A percentile compares a stretch with the other conserved stretches of the same genome.
Conservation (phyloP, 2,329 filamentous ascomycete species). For the Fusarium sp. region DNA sequence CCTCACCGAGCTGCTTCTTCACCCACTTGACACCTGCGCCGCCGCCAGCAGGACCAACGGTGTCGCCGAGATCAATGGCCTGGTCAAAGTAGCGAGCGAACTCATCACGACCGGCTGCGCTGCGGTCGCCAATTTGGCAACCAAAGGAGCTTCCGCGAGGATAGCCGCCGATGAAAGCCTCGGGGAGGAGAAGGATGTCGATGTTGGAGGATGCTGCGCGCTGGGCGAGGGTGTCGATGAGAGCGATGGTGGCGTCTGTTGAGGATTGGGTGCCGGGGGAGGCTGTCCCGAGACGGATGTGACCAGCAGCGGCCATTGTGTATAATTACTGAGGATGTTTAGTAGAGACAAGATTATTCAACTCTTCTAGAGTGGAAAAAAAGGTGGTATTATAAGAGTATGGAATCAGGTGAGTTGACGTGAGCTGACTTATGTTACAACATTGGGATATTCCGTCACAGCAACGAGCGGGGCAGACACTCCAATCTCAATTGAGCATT, state of each 20-base stretch:
- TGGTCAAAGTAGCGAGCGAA: conserved; percentile 84
- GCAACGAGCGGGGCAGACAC: conserved; percentile 34
- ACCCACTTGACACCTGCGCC: conserved; percentile 84
- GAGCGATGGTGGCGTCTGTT: conserved; percentile 72
- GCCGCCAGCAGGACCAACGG: conserved; percentile 67
- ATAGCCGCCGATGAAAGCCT: conserved; percentile 93
- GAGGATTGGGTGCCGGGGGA: conserved; percentile 68
- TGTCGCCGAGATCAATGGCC: conserved; percentile 89
- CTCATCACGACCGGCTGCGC: conserved; percentile 80
- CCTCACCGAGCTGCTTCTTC: conserved; percentile 65
- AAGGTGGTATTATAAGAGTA: conserved; percentile 1
- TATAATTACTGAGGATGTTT: background rate
- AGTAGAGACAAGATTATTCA: background rate
- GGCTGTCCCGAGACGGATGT: conserved; percentile 69
- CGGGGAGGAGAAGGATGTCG: conserved; percentile 88
- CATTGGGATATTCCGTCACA: background rate
- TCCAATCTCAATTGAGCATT: conserved; percentile 7
- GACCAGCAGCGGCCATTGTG: conserved; percentile 41
- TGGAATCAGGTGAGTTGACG: conserved; percentile 7
- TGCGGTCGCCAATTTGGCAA: conserved; percentile 78
- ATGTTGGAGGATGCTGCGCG: conserved; percentile 70
- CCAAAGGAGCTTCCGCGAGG: conserved; percentile 87
- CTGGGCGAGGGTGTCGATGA: conserved; percentile 74
- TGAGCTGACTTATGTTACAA: conserved; percentile 17
- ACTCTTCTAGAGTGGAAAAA: background rate